Evolutionary conservation across 2,329 filamentous ascomycete species (phyloP).

Genomic region (Exophiala mesophila): DNA sequence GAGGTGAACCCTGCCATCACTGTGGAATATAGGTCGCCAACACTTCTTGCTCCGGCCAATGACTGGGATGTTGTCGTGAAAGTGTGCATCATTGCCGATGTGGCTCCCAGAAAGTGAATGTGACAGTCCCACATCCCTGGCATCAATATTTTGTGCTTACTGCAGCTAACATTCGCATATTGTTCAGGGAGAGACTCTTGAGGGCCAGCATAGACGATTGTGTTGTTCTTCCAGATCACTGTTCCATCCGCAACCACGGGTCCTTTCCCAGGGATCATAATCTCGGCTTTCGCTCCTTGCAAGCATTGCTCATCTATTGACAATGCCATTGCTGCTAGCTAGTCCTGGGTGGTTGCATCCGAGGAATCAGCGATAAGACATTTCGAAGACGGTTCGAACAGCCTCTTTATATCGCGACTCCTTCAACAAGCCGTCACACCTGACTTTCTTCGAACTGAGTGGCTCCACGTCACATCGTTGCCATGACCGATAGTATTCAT

Average conservation of each 20-base stretch:
- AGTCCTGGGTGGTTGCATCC: too few species aligned
- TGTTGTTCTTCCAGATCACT: slow-evolving; percentile 35
- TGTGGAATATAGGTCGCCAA: slow-evolving; percentile 37
- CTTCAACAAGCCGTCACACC: too few species aligned
- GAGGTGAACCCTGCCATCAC: slow-evolving; percentile 48
- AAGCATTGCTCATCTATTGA: too few species aligned
- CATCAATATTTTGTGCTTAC: slow-evolving; percentile 40
- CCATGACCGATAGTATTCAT: too few species aligned
- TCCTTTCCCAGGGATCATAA: background rate
- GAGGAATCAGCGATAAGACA: too few species aligned
- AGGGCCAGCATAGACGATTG: slow-evolving; percentile 39
- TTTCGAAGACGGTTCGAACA: too few species aligned
- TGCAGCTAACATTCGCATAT: slow-evolving; percentile 27
- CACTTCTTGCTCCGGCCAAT: slow-evolving; percentile 37
- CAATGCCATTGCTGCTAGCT: too few species aligned
- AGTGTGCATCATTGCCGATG: slow-evolving; percentile 23
- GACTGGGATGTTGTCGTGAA: background rate
- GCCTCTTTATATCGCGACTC: too few species aligned
- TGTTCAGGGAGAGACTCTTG: slow-evolving; percentile 30
- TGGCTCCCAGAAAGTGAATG: slow-evolving; percentile 42
- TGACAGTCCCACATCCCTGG: slow-evolving; percentile 52
- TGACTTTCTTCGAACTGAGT: too few species aligned
- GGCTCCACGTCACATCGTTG: too few species aligned
- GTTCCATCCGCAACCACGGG: slow-evolving; percentile 36
- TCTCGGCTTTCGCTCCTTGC: background rate